Evolutionary conservation across 2,329 filamentous ascomycete genomes (phyloP).

Genomic region (Sclerotiophoma versabilis): DNA sequence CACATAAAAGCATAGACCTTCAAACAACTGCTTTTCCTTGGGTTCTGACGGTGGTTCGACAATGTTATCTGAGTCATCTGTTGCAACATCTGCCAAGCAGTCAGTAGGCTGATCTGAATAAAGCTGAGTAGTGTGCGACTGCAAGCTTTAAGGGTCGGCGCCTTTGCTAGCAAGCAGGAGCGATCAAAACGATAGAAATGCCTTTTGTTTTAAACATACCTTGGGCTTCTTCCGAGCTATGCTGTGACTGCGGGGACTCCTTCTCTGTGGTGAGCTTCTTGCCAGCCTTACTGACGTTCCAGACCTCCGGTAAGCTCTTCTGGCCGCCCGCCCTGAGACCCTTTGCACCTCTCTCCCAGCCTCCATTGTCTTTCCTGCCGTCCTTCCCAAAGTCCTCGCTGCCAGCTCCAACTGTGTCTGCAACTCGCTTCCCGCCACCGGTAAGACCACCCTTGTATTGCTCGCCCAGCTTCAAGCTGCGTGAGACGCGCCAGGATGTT

Average conservation of each 20-base stretch:
- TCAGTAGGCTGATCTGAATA: background rate
- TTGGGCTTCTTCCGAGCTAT: constrained; percentile 1
- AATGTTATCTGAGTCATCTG: background rate
- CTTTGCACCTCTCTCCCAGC: constrained; percentile 57
- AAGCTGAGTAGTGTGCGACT: background rate
- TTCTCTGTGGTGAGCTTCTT: constrained; percentile 17
- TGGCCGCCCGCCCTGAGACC: constrained; percentile 58
- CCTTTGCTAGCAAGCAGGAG: background rate
- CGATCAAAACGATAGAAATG: too few relatives aligned
- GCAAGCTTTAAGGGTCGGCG: background rate
- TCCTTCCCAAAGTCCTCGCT: constrained; percentile 63
- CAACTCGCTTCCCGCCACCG: constrained; percentile 65
- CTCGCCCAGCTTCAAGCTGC: constrained; percentile 70
- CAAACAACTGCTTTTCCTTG: constrained; percentile 64
- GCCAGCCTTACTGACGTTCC: constrained; percentile 30
- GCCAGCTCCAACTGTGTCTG: constrained; percentile 71
- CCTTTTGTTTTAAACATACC: too few relatives aligned
- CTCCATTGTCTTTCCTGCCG: constrained; percentile 60
- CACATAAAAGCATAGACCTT: constrained; percentile 77
- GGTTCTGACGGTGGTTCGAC: constrained; percentile 8
- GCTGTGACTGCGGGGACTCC: constrained; percentile 1
- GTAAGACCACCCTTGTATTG: constrained; percentile 70
- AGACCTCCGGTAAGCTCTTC: constrained; percentile 40
- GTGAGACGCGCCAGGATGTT: constrained; percentile 74
- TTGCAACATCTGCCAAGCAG: background rate